Evolutionary conservation across 2,329 filamentous ascomycete genomes (phyloP), one percentile per base, ranked within the genome.

Genomic region (Diaporthe helianthi): DNA sequence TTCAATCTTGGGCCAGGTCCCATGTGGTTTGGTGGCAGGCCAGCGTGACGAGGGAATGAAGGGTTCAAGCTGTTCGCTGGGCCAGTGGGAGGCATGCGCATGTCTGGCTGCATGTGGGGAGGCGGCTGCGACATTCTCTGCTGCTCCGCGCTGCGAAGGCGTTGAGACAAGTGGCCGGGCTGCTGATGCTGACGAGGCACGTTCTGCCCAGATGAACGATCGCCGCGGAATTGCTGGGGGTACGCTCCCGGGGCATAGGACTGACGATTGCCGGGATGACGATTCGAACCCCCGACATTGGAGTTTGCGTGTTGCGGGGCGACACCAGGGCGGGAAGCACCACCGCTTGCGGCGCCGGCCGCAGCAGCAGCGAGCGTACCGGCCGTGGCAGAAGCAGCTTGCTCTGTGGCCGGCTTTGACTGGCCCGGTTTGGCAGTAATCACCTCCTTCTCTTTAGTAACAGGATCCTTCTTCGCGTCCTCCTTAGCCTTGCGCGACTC

Each of bases 21-120:
- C 74, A 87, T 81, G 64, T 86, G 86, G 52, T 80, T 80, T 15
- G 83, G 71, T 17, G 79, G 81, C n/a, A 85, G 78, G 60, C 82
- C 83, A 71, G 84, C 86, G 54, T 85, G 80, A 54, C 89, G 83
- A 74, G 86, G 80, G 81, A 87, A 85, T 72, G 84, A 76, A 19
- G 83, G 75, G 75, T 90, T 83, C 71, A 82, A 76, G 71, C 82
- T 75, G 80, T 87, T 87, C 9, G 90, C 85, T 52, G 94, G 92
- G 1, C 92, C 93, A 26, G 90, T 92, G 2, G 93, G 92, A 19
- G 93, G 92, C 31, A 87, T 84, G 60, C 92, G 92, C 77, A 87
- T 83, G 71, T 95, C 92, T 49, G 88, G 87, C 38, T 89, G 79
- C 38, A 86, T 84, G 58, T 84, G 83, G 52, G 80, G 77, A 19